Percentiles rank a stretch among this genome's conserved stretches.
phyloP scores from a whole-genome alignment of 805 yeast genomes.

The Citeromyces nyonsensis region DNA sequence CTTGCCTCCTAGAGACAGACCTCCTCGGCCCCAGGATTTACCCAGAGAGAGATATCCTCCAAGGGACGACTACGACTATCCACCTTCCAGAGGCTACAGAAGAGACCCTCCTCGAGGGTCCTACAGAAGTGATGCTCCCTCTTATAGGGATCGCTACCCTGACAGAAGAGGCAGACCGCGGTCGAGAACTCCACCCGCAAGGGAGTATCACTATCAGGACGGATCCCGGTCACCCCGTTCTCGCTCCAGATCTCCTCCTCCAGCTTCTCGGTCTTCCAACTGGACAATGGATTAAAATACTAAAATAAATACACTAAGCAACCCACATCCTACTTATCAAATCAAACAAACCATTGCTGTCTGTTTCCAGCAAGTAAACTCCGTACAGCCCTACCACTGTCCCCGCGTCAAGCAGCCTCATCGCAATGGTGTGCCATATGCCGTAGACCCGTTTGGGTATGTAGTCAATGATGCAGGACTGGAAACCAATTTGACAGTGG shows the following conservation, averaged over 20 bases:
- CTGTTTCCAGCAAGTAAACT: slow-evolving; percentile 66
- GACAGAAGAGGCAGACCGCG: slow-evolving; percentile 1
- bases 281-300: background rate
- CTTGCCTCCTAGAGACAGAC: background rate
- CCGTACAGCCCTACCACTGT: slow-evolving; percentile 63
- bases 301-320: slow-evolving; percentile 14
- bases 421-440: slow-evolving; percentile 51
- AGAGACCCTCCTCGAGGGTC: slow-evolving; percentile 1
- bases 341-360: slow-evolving; percentile 64
- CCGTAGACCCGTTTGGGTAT: slow-evolving; percentile 83
- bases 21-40: background rate
- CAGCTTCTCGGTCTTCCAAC: slow-evolving; percentile 1
- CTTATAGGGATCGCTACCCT: background rate
- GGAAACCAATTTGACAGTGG: slow-evolving; percentile 79
- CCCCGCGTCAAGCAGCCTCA: slow-evolving; percentile 57
- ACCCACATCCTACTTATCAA: slow-evolving; percentile 51
- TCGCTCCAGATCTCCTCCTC: slow-evolving; percentile 6
- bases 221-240: slow-evolving; percentile 9
- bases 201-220: background rate
- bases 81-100: slow-evolving; percentile 1
- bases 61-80: slow-evolving; percentile 1
- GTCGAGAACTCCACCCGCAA: slow-evolving; percentile 1
- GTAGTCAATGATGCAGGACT: slow-evolving; percentile 85
- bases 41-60: background rate
- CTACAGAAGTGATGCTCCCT: background rate